phyloP scores from a whole-genome alignment of 73 alveolate genomes.

The Tetrahymena borealis region DNA sequence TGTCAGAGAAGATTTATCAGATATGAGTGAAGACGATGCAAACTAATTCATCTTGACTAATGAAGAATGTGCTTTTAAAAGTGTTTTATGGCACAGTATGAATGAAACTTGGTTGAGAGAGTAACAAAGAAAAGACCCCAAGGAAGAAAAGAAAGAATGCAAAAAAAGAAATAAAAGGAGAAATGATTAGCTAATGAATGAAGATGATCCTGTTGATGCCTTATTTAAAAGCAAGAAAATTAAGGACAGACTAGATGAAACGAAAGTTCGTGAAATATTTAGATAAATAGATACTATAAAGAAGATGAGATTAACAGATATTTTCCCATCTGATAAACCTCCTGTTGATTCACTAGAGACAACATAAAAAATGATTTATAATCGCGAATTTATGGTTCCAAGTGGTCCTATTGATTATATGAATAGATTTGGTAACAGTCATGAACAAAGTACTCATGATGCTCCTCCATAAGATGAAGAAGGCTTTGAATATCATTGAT shows the following conservation, averaged over 20 bases:
- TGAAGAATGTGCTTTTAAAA: slow-evolving; percentile 74
- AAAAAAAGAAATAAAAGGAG: slow-evolving; percentile 17
- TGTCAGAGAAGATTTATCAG: slow-evolving; percentile 55
- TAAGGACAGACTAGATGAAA: neutral
- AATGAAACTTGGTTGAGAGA: slow-evolving; percentile 88
- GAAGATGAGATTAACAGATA: neutral
- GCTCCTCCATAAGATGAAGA: slow-evolving; percentile 7
- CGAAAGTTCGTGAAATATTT: neutral
- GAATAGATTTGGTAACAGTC: slow-evolving; percentile 6
- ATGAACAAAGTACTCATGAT: neutral
- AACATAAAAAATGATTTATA: neutral
- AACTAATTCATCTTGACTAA: slow-evolving; percentile 73
- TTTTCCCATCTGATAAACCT: neutral
- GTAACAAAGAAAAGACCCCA: slow-evolving; percentile 60
- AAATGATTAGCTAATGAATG: slow-evolving; percentile 4
- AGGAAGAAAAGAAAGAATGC: slow-evolving; percentile 19
- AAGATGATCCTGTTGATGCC: slow-evolving; percentile 27
- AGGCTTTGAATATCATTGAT: slow-evolving; percentile 26
- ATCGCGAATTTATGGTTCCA: neutral
- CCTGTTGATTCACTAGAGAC: neutral
- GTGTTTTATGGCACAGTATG: slow-evolving; percentile 85
- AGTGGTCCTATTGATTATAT: neutral
- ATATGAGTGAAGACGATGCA: slow-evolving; percentile 80
- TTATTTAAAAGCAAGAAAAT: slow-evolving; percentile 11
- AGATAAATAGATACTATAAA: neutral